phyloP scores from a whole-genome alignment of 768 basidiomycete genomes.

The Hypholoma sublateritium region DNA sequence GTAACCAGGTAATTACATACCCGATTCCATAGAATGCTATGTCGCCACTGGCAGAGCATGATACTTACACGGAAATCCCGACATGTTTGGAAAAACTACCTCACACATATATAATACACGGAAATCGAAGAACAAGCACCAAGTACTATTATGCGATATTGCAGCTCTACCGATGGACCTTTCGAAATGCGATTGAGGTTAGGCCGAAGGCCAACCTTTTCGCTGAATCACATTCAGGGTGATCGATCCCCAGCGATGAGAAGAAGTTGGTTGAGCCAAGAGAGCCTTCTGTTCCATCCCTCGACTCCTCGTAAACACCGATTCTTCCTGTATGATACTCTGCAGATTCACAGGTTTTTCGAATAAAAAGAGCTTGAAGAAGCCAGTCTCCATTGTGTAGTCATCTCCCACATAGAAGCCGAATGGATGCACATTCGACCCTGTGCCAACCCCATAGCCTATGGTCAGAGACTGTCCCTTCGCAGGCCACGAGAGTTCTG shows the following conservation, averaged over 20 bases:
- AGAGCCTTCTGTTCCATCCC: not conserved
- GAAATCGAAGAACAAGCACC: too few species aligned
- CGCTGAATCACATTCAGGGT: not conserved
- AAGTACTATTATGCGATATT: too few species aligned
- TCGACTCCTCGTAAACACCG: not conserved
- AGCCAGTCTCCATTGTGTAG: slow-evolving; percentile 4
- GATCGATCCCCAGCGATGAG: not conserved
- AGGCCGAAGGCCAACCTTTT: not conserved
- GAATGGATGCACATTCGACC: not conserved
- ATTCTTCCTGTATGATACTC: not conserved
- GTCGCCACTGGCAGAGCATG: too few species aligned
- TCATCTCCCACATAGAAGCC: not conserved
- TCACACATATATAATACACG: not conserved
- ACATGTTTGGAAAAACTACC: too few species aligned
- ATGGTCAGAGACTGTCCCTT: not conserved
- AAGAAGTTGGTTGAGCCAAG: not conserved
- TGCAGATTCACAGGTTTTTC: not conserved
- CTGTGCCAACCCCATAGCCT: slow-evolving; percentile 9
- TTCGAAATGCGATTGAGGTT: too few species aligned
- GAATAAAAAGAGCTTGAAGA: slow-evolving; percentile 4
- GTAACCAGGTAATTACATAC: too few species aligned
- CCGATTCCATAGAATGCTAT: too few species aligned
- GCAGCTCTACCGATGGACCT: too few species aligned
- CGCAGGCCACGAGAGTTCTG: not conserved
- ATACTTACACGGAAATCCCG: too few species aligned